Evolutionary conservation across 345 rosid species (phyloP).

Genomic region (Salix exigua): DNA sequence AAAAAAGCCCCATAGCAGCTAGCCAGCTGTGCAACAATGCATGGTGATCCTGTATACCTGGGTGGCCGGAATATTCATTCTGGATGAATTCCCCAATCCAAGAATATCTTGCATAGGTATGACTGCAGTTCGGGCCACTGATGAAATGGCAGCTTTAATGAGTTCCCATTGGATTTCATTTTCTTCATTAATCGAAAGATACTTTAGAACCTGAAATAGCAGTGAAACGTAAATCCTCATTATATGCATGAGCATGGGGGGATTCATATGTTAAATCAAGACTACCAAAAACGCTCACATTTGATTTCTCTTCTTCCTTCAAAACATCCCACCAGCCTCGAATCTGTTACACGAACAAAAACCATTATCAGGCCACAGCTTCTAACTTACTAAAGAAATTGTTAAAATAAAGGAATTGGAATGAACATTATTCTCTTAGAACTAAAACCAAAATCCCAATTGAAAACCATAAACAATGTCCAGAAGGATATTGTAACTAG

Average conservation of each 20-base stretch:
- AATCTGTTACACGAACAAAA: conserved; percentile 39
- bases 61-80: conserved; percentile 94
- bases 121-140: conserved; percentile 70
- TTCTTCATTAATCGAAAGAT: conserved; percentile 53
- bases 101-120: conserved; percentile 92
- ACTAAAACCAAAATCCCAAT: neutral
- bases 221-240: neutral
- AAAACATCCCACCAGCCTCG: conserved; percentile 82
- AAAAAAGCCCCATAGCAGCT: neutral
- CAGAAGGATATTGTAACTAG: no score
- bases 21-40: neutral
- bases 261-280: neutral
- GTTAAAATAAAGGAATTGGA: neutral
- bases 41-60: conserved; percentile 36
- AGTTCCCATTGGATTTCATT: conserved; percentile 60
- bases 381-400: neutral
- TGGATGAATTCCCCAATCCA: conserved; percentile 68
- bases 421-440: no score
- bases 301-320: conserved; percentile 55
- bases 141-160: conserved; percentile 58
- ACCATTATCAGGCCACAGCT: conserved; percentile 1
- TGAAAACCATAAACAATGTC: neutral
- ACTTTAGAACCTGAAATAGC: conserved; percentile 52
- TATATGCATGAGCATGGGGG: neutral
- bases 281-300: conserved; percentile 43